Conservation (phyloP, 441 rosid species). For the Populus hybrid region DNA sequence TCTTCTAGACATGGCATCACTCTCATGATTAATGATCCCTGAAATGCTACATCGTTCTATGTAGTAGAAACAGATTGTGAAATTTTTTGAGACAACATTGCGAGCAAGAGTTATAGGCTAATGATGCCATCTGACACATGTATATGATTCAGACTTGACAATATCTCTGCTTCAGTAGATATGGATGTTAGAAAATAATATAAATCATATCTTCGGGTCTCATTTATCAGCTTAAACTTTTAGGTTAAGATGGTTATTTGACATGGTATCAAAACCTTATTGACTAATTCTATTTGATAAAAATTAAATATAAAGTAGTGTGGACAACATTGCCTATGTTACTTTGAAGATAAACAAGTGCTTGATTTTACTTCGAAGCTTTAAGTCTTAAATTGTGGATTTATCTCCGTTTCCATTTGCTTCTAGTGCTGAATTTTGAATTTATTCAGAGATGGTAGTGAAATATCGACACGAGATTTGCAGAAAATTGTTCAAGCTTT, state of each 20-base stretch:
- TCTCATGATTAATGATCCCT: not conserved
- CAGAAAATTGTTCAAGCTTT: constrained; percentile 98
- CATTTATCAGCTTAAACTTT: too few relatives aligned
- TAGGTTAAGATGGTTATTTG: too few relatives aligned
- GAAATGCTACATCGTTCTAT: not conserved
- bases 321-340: not conserved
- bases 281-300: too few relatives aligned
- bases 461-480: constrained; percentile 84
- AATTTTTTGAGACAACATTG: not conserved
- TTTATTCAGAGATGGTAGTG: constrained; percentile 67
- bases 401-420: not conserved
- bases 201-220: too few relatives aligned
- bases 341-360: not conserved
- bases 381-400: not conserved
- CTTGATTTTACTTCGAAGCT: not conserved
- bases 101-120: not conserved
- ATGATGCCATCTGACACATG: not conserved
- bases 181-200: too few relatives aligned
- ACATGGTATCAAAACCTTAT: too few relatives aligned
- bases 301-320: too few relatives aligned
- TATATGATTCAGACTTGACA: not conserved
- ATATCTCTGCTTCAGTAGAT: not conserved
- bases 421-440: constrained; percentile 18
- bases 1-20: not conserved
- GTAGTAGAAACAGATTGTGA: not conserved